Percentiles rank a stretch among this genome's conserved stretches.
These are phyloP conservation scores for Fusarium sp. DNA, from an alignment of 2,329 filamentous ascomycete species.

Conservation along the genomic window DNA sequence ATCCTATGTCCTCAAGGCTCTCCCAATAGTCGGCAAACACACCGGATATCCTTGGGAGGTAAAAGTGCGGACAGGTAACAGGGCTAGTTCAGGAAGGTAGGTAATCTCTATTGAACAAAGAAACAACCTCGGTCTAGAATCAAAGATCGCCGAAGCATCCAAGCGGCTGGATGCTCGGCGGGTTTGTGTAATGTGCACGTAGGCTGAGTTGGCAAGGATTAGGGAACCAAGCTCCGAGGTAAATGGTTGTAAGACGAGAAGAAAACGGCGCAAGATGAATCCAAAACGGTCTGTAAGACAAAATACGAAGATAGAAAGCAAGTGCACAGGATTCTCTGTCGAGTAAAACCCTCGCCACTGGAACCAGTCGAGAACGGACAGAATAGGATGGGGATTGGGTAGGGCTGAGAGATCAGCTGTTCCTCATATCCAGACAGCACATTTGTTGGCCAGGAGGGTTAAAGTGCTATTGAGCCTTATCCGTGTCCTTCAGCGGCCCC, in stretches of 20 bases:
- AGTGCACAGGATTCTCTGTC: slow-evolving; percentile 8
- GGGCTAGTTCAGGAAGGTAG: slow-evolving; percentile 15
- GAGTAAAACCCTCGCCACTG: slow-evolving; percentile 23
- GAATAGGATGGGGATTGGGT: slow-evolving; percentile 6
- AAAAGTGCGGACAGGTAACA: not conserved
- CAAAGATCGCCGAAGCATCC: slow-evolving; percentile 5
- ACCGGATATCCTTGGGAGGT: slow-evolving; percentile 7
- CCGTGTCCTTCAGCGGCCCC: slow-evolving; percentile 8
- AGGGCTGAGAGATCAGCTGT: slow-evolving; percentile 43
- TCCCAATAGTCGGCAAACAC: not conserved
- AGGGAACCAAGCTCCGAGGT: not conserved
- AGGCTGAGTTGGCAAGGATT: slow-evolving; percentile 7
- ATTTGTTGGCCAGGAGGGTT: not conserved
- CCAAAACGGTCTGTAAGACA: slow-evolving; percentile 24
- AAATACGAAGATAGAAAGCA: slow-evolving; percentile 2
- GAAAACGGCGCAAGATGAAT: not conserved
- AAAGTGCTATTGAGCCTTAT: slow-evolving; percentile 1
- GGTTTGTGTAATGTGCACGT: slow-evolving; percentile 14
- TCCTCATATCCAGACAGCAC: slow-evolving; percentile 16
- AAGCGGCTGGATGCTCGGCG: slow-evolving; percentile 6
- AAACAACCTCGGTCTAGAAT: slow-evolving; percentile 8
- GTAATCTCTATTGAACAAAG: slow-evolving; percentile 20
- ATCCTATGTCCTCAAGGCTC: slow-evolving; percentile 8
- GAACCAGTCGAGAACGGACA: slow-evolving; percentile 8
- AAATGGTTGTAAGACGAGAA: slow-evolving; percentile 1